Percentiles rank a stretch among this genome's conserved stretches.
Conservation (phyloP, 495 filamentous ascomycete genomes). For the Physcia stellaris region DNA sequence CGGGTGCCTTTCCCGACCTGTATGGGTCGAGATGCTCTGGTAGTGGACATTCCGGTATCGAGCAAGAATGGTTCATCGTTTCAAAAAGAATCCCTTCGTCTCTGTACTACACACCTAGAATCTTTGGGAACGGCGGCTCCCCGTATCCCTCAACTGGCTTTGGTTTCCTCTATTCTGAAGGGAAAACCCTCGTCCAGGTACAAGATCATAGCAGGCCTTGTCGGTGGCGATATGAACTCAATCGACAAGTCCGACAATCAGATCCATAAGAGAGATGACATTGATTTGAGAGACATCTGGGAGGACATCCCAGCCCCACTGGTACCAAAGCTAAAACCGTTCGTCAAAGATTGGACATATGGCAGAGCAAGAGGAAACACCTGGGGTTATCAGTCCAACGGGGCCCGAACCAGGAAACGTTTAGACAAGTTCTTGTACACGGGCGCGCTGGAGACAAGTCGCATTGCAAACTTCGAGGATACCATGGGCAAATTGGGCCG, state of each 20-base stretch:
- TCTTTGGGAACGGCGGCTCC: background rate
- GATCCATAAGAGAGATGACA: conserved; percentile 1
- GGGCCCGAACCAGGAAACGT: conserved; percentile 2
- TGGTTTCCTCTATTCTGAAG: conserved; percentile 8
- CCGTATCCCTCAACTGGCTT: conserved; percentile 7
- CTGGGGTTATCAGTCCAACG: conserved; percentile 6
- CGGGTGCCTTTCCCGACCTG: conserved; percentile 7
- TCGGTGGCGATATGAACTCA: conserved; percentile 13
- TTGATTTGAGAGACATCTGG: conserved; percentile 13
- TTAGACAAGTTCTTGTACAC: conserved; percentile 14
- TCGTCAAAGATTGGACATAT: conserved; percentile 5
- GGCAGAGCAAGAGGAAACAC: conserved; percentile 9
- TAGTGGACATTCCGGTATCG: background rate
- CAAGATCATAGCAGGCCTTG: conserved; percentile 9
- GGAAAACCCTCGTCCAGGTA: background rate
- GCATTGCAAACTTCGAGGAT: conserved; percentile 6
- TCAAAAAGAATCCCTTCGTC: conserved; percentile 7
- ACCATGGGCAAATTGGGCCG: conserved; percentile 11
- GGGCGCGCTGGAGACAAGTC: conserved; percentile 6
- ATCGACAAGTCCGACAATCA: conserved; percentile 1
- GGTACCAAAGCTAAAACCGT: background rate
- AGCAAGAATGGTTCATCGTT: background rate
- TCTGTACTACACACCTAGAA: conserved; percentile 12
- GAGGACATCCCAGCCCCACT: conserved; percentile 7
- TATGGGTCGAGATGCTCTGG: background rate